These are phyloP conservation scores for Penicillium verhagenii DNA, from an alignment of 495 filamentous ascomycete genomes.

Conservation along the genomic window DNA sequence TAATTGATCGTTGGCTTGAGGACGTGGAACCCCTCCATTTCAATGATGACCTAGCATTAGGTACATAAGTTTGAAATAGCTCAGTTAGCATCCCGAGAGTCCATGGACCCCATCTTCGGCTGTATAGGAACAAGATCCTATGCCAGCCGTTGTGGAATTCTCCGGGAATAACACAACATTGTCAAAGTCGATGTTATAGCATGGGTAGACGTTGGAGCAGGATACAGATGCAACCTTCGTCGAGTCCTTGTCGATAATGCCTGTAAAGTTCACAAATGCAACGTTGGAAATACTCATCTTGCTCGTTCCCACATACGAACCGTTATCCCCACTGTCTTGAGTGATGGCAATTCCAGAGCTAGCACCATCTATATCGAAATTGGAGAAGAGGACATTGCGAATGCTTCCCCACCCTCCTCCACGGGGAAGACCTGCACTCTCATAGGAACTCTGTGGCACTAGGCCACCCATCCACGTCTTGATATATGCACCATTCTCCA, in stretches of 20 bases:
- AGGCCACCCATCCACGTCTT: slow-evolving; percentile 57
- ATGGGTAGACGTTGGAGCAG: slow-evolving; percentile 46
- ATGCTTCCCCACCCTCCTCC: slow-evolving; percentile 55
- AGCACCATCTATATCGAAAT: slow-evolving; percentile 50
- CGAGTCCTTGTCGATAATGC: slow-evolving; percentile 32
- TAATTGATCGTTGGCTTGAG: too few species aligned
- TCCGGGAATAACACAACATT: slow-evolving; percentile 36
- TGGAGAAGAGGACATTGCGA: slow-evolving; percentile 51
- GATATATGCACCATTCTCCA: slow-evolving; percentile 54
- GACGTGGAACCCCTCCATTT: too few species aligned
- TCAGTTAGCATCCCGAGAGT: slow-evolving; percentile 19
- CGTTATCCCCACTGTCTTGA: slow-evolving; percentile 53
- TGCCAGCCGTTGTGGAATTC: slow-evolving; percentile 30
- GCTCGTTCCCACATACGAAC: slow-evolving; percentile 47
- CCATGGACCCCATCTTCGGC: slow-evolving; percentile 39
- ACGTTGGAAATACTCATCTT: slow-evolving; percentile 51
- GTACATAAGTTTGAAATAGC: not conserved
- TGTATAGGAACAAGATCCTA: slow-evolving; percentile 41
- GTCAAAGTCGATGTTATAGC: slow-evolving; percentile 49
- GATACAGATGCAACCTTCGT: slow-evolving; percentile 38
- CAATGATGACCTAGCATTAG: not conserved
- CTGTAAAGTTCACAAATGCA: slow-evolving; percentile 55
- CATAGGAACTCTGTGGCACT: slow-evolving; percentile 45
- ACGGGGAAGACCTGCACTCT: slow-evolving; percentile 44
- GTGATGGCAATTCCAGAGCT: slow-evolving; percentile 41